These are phyloP conservation scores for Pharus latifolius DNA, from an alignment of 176 grass and related monocot genomes.

Conservation along the genomic window DNA sequence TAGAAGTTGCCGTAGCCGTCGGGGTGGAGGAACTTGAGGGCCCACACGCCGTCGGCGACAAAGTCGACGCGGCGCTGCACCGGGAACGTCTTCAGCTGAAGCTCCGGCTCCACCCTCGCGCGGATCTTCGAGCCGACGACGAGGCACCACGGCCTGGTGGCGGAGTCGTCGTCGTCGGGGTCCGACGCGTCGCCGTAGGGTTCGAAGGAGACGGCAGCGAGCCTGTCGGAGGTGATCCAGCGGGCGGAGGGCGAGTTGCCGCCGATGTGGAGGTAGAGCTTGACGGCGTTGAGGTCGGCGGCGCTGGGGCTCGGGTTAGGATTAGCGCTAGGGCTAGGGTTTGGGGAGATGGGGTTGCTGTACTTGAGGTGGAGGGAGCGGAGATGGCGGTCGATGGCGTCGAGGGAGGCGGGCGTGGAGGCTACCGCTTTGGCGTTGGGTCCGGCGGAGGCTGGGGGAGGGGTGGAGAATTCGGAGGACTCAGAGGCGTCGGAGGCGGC, in stretches of 20 bases:
- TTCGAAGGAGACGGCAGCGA: slow-evolving; percentile 41
- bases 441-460: slow-evolving; percentile 29
- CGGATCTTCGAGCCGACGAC: slow-evolving; percentile 62
- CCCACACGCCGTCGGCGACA: slow-evolving; percentile 86
- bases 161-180: slow-evolving; percentile 21
- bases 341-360: slow-evolving; percentile 50
- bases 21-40: slow-evolving; percentile 61
- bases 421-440: not conserved
- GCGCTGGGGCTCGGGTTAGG: not conserved
- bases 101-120: slow-evolving; percentile 52
- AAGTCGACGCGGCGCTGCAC: slow-evolving; percentile 69
- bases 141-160: slow-evolving; percentile 59
- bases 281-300: slow-evolving; percentile 43
- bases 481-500: slow-evolving; percentile 25
- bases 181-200: slow-evolving; percentile 39
- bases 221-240: slow-evolving; percentile 71
- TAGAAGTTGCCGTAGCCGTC: slow-evolving; percentile 58
- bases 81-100: slow-evolving; percentile 83
- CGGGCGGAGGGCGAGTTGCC: slow-evolving; percentile 52
- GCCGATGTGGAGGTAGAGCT: slow-evolving; percentile 88
- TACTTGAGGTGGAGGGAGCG: slow-evolving; percentile 74
- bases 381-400: slow-evolving; percentile 67
- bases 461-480: slow-evolving; percentile 45
- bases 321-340: slow-evolving; percentile 34
- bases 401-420: slow-evolving; percentile 46